Conservation (phyloP, 2,329 filamentous ascomycete genomes). For the Diaporthe ampelina region DNA sequence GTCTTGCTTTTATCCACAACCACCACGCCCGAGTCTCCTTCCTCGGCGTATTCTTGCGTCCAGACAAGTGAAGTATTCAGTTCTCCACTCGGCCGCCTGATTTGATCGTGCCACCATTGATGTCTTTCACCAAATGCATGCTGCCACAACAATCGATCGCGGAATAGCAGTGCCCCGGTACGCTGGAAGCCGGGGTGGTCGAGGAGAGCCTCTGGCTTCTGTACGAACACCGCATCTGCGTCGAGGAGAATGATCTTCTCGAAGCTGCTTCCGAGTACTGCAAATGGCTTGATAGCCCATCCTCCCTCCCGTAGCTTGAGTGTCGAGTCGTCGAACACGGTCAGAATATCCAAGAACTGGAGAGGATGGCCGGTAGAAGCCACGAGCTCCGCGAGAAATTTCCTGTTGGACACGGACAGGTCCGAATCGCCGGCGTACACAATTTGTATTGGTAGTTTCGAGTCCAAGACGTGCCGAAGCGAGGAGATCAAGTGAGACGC, state of each 20-base stretch:
- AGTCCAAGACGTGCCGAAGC: constrained; percentile 49
- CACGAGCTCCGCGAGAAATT: constrained; percentile 42
- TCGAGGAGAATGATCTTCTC: constrained; percentile 56
- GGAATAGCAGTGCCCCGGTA: constrained; percentile 55
- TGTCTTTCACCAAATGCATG: constrained; percentile 51
- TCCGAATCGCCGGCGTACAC: constrained; percentile 54
- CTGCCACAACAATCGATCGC: constrained; percentile 57
- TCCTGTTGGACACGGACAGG: constrained; percentile 46
- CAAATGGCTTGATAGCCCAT: constrained; percentile 60
- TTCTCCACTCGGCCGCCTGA: constrained; percentile 52
- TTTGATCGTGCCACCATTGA: constrained; percentile 55
- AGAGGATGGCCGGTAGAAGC: constrained; percentile 42
- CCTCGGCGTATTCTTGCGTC: constrained; percentile 57
- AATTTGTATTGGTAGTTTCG: constrained; percentile 52
- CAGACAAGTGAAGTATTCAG: constrained; percentile 54
- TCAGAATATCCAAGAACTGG: constrained; percentile 51
- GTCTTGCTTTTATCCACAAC: constrained; percentile 57
- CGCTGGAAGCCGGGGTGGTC: constrained; percentile 49
- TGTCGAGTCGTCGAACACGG: constrained; percentile 51
- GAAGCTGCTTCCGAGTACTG: constrained; percentile 52
- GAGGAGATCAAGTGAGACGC: constrained; percentile 53
- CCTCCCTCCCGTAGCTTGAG: constrained; percentile 49
- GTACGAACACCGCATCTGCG: constrained; percentile 56
- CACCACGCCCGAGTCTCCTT: constrained; percentile 58
- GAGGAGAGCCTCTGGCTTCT: constrained; percentile 52